These are phyloP conservation scores for Neonectria neomacrospora DNA, from an alignment of 2,329 filamentous ascomycete species.

Conservation along the genomic window DNA sequence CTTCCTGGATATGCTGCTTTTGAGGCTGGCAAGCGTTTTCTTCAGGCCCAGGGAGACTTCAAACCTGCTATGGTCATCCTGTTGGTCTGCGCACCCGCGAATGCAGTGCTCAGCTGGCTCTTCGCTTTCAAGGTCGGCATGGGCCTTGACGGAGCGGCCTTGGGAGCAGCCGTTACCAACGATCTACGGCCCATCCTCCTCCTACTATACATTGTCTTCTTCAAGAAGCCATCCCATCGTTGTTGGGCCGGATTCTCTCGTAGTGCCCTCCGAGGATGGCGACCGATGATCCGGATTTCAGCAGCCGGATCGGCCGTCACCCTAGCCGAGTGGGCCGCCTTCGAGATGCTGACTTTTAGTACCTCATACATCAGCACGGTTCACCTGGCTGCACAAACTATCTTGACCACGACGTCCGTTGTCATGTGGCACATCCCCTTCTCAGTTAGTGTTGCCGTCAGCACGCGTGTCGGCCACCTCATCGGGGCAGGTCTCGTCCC, in stretches of 20 bases:
- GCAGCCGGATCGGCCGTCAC: slow-evolving; percentile 53
- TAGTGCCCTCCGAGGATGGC: slow-evolving; percentile 52
- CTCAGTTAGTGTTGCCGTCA: slow-evolving; percentile 54
- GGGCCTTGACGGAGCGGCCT: slow-evolving; percentile 62
- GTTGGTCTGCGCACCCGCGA: slow-evolving; percentile 59
- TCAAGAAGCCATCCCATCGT: slow-evolving; percentile 48
- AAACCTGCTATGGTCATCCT: slow-evolving; percentile 60
- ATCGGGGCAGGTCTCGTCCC: slow-evolving; percentile 51
- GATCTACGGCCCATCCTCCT: slow-evolving; percentile 60
- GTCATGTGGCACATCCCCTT: slow-evolving; percentile 58
- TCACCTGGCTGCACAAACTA: slow-evolving; percentile 55
- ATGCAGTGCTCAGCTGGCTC: slow-evolving; percentile 60
- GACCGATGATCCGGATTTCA: slow-evolving; percentile 53
- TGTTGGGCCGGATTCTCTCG: slow-evolving; percentile 55
- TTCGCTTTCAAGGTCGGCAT: slow-evolving; percentile 56
- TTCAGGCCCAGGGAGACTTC: slow-evolving; percentile 66
- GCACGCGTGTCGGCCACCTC: slow-evolving; percentile 56
- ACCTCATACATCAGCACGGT: slow-evolving; percentile 57
- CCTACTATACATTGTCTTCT: slow-evolving; percentile 56
- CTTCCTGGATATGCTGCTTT: slow-evolving; percentile 65
- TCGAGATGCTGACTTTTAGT: slow-evolving; percentile 57
- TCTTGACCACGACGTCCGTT: slow-evolving; percentile 54
- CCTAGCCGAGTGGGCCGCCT: slow-evolving; percentile 56
- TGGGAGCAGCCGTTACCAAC: slow-evolving; percentile 61
- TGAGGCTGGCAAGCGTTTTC: slow-evolving; percentile 64